Evolutionary conservation across 2,329 filamentous ascomycete species (phyloP).

Genomic region (Hypoxylon sp.): DNA sequence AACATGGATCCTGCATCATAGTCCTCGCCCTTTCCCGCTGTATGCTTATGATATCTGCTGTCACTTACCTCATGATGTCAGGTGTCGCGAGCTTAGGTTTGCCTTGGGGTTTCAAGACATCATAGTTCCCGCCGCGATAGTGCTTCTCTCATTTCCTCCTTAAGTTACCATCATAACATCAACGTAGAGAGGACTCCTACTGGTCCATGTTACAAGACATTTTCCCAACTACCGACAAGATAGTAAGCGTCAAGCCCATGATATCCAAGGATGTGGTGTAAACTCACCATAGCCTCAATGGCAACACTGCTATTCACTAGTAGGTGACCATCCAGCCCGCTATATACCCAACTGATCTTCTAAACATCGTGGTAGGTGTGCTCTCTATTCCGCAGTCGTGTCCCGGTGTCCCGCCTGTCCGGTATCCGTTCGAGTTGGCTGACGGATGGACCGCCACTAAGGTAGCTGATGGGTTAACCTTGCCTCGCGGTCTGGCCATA

Average conservation of each 20-base stretch:
- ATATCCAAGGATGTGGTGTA: conserved; percentile 7
- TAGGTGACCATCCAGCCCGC: conserved; percentile 8
- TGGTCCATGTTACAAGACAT: no score
- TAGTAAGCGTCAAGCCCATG: not conserved
- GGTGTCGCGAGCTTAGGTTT: no score
- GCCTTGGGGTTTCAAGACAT: no score
- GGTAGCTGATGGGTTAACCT: conserved; percentile 37
- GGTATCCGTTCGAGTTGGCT: conserved; percentile 35
- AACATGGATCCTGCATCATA: no score
- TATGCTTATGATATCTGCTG: no score
- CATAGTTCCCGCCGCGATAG: no score
- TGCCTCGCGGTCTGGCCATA: conserved; percentile 40
- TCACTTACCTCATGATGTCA: no score
- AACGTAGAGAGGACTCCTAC: no score
- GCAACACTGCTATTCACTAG: conserved; percentile 2
- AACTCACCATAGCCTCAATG: not conserved
- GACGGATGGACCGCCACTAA: conserved; percentile 40
- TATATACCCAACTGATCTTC: no score
- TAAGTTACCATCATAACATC: no score
- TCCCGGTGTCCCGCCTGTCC: conserved; percentile 23
- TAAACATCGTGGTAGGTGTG: conserved; percentile 5
- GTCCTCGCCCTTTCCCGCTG: no score
- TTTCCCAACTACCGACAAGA: not conserved
- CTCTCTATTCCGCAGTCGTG: conserved; percentile 29
- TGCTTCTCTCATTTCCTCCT: no score